phyloP scores from a whole-genome alignment of 1,284 basidiomycete species.

The Ustilago lituana region DNA sequence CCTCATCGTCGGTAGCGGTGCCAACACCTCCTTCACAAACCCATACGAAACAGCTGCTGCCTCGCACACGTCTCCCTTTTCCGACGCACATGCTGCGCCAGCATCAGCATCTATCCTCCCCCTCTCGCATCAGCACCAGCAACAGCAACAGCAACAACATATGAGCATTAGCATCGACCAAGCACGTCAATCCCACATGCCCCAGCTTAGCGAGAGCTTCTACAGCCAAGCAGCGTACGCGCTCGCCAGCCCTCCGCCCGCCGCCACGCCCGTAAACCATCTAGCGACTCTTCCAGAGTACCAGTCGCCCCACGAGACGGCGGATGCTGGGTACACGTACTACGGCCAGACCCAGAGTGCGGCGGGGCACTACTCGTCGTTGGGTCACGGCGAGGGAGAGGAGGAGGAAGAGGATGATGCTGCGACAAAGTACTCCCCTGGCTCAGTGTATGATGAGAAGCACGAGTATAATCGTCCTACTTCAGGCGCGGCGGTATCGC shows the following conservation, averaged over 20 bases:
- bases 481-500: slow-evolving; percentile 12
- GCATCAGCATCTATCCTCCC: slow-evolving; percentile 20
- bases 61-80: slow-evolving; percentile 26
- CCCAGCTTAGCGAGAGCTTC: slow-evolving; percentile 58
- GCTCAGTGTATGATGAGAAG: slow-evolving; percentile 43
- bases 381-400: slow-evolving; percentile 27
- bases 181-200: slow-evolving; percentile 17
- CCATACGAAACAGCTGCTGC: slow-evolving; percentile 28
- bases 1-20: slow-evolving; percentile 25
- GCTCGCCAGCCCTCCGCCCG: slow-evolving; percentile 25
- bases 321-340: slow-evolving; percentile 27
- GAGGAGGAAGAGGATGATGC: slow-evolving; percentile 38
- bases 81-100: slow-evolving; percentile 11
- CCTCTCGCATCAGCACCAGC: slow-evolving; percentile 19
- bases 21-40: slow-evolving; percentile 26
- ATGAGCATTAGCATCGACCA: slow-evolving; percentile 38
- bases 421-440: slow-evolving; percentile 38
- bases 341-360: slow-evolving; percentile 32
- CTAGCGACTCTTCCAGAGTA: slow-evolving; percentile 23
- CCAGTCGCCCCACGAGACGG: slow-evolving; percentile 5
- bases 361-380: slow-evolving; percentile 30
- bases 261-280: slow-evolving; percentile 4
- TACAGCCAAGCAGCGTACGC: slow-evolving; percentile 58
- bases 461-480: slow-evolving; percentile 7
- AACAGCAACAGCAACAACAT: slow-evolving; percentile 29